Conservation (phyloP, 371 early-diverging fungal species). For the Mortierella sp. region DNA sequence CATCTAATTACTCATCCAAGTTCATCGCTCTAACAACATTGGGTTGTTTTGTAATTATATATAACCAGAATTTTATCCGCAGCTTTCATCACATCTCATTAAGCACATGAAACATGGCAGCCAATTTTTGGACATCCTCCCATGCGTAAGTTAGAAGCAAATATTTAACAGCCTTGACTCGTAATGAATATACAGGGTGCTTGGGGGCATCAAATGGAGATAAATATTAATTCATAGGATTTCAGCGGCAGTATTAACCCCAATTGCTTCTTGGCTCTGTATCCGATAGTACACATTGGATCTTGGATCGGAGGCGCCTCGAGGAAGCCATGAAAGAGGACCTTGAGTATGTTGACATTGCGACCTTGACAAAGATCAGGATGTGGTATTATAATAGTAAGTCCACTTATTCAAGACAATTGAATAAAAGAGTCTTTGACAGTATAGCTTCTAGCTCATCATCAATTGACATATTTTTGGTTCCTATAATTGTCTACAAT, state of each 20-base stretch:
- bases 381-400: conserved; percentile 78
- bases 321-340: conserved; percentile 69
- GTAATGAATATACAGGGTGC: too few relatives aligned
- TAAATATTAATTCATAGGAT: too few relatives aligned
- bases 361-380: conserved; percentile 72
- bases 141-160: conserved; percentile 64
- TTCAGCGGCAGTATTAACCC: background rate
- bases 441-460: background rate
- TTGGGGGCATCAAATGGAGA: background rate
- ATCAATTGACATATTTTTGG: background rate
- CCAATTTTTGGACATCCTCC: conserved; percentile 82
- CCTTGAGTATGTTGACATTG: conserved; percentile 65
- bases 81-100: background rate
- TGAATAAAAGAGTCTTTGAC: background rate
- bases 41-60: background rate
- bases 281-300: conserved; percentile 72
- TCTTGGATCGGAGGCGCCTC: conserved; percentile 68
- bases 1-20: background rate
- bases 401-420: conserved; percentile 9
- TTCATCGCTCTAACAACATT: background rate
- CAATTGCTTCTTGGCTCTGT: background rate
- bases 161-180: background rate
- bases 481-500: background rate
- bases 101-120: conserved; percentile 67
- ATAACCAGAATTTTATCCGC: conserved; percentile 12